Base-by-base conservation (phyloP, 331 rosid genomes). In the Dryas integrifolia region DNA sequence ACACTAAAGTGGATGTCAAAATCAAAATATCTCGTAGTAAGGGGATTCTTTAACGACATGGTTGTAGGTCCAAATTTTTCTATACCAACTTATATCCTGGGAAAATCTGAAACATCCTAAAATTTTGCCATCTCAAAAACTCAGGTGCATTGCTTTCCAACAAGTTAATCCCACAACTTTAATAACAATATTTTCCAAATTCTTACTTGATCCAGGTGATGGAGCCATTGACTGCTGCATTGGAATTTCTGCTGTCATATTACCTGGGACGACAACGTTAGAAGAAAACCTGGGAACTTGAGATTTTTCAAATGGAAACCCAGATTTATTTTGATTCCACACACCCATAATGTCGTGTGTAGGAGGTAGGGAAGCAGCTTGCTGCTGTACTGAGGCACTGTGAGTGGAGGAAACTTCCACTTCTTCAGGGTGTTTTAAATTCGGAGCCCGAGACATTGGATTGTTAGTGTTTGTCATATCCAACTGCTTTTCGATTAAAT, bases 371-470 rank as follows among this genome's bases (percentile, higher is more conserved):
- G 81, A 59, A 82, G 67, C 74, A 77, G 82, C 79, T 72, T 78
- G 90, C 76, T 76, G 89, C 66, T 81, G 87, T 69, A 77, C 78
- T 13, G 68, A 73, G 72, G 82, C 76, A 64, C 72, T 74, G 68
- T 83, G 89, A 48, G 67, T 79, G 53, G 94, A 85, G 64, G 88
- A 85, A 62, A 76, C 88, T 75, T 86, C 91, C 2, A 70, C 24
- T 58, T 86, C 93, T 77, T 86, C 96, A 3, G 79, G 86, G 80
- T 75, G 76, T 39, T 84, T 84, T 9, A 76, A 64, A 85, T 69
- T 87, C 8, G 79, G 72, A 59, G 79, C 73, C 26, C 86, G 80
- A 45, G 60, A 70, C 84, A 82, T 72, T 9, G 77, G 65, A 69
- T 85, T 83, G 82, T 85, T 81, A 52, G 74, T 80, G 73, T 82